Evolutionary conservation across 148 eudicot species (phyloP), one percentile per base, ranked within the genome.

Genomic region (Fagopyrum esculentum): DNA sequence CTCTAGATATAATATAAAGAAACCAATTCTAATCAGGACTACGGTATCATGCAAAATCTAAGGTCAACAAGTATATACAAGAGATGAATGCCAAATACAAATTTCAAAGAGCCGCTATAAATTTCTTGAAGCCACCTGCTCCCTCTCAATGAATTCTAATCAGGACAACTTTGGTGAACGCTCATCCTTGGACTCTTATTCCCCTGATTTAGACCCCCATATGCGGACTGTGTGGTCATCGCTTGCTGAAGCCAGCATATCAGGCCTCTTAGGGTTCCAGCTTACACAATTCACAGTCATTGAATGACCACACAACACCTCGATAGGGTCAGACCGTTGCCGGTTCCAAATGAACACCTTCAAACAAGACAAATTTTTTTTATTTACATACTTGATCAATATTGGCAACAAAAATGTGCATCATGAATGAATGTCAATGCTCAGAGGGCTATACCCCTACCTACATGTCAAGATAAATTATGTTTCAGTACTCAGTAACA

Each of bases 291-390:
- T 94, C 54, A 94, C 98, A 6, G 96, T 92, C 93, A 77, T 87
- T 8, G 78, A 78, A 75, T 94, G 98, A 40, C 98, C 98, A 0
- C 83, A 83, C 47, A 94, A 77, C 64, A 90, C 82, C 84, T 85
- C 96, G 50, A 94, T 80, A 0, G 98, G 98, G 59, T 78, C 75
- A 44, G 91, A 82, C 19, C 77, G 80, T 76, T 77, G 82, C 11
- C 92, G 87, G 77, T 90, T 92, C 97, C 98, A 92, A 50, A 94
- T 87, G 77, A 85, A 94, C 40, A 92, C 96, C 98, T 94, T 89
- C 71, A 66, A 35, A 40, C 6, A 66, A 26, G 45, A 35, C 7
- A 66, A 66, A 66, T 2, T 13, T 40, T 22, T 22, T 13, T 13
- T 3, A 40, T 64, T 66, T 43, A 40, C 46, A 40, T 6, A 66